Evolutionary conservation across 371 early-diverging fungal species (phyloP).

Genomic region (Enterospora canceri): DNA sequence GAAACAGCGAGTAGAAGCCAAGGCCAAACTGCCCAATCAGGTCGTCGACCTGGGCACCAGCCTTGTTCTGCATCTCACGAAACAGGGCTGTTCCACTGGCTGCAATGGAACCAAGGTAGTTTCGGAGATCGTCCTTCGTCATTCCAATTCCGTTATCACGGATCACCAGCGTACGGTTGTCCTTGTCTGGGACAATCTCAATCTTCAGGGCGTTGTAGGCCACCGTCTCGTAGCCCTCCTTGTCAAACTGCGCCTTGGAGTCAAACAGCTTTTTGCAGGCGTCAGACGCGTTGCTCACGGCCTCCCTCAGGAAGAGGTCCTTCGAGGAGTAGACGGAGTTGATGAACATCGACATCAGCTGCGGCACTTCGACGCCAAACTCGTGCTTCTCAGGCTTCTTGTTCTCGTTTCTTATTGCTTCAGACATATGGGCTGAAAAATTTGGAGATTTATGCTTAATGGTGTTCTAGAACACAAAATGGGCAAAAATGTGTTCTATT

Average conservation of each 20-base stretch:
- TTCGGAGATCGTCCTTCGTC: slow-evolving; percentile 83
- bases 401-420: neutral
- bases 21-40: slow-evolving; percentile 96
- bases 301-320: slow-evolving; percentile 80
- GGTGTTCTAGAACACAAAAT: slow-evolving; percentile 9
- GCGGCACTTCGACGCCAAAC: slow-evolving; percentile 53
- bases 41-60: slow-evolving; percentile 49
- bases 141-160: slow-evolving; percentile 86
- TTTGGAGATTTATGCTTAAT: neutral
- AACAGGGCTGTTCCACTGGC: slow-evolving; percentile 82
- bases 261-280: slow-evolving; percentile 81
- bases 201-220: slow-evolving; percentile 58
- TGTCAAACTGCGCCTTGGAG: slow-evolving; percentile 62
- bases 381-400: slow-evolving; percentile 37
- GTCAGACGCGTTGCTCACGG: slow-evolving; percentile 82
- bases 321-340: slow-evolving; percentile 75
- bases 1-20: slow-evolving; percentile 88
- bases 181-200: slow-evolving; percentile 66
- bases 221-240: slow-evolving; percentile 61
- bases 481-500: neutral
- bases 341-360: slow-evolving; percentile 75
- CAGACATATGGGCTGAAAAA: neutral
- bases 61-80: slow-evolving; percentile 69
- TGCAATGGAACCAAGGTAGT: slow-evolving; percentile 86
- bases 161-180: slow-evolving; percentile 62